Evolutionary conservation across 768 basidiomycete species (phyloP), one percentile per base, ranked within the genome.

Genomic region (Dendrothele bispora): DNA sequence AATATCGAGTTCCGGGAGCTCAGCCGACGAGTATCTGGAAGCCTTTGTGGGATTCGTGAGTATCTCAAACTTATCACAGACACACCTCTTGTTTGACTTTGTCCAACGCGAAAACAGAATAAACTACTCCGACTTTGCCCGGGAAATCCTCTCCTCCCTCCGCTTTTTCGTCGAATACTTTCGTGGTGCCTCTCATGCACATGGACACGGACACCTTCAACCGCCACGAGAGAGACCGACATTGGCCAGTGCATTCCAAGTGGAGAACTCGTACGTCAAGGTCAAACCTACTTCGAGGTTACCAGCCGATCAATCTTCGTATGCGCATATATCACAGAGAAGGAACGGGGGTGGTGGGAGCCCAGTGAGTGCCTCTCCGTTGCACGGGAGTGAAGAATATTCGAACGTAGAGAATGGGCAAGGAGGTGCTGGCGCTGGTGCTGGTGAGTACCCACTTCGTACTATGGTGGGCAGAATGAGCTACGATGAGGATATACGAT

Each of bases 41-140:
- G 26, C 85, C 91, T 2, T 64, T 93, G 17, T 83, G 78, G 81
- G 89, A 93, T 61, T 78, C 76, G 75, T 77, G 36, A 38, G 73
- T 68, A 27, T 22, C 22, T 15, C 46, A 64, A 63, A 64, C 61
- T n/a, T 22, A 67, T 61, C 25, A 14, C 10, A 36, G 35, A 34
- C 30, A 40, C 37, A 12, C 14, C 28, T 22, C 21, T 11, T 12
- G 2, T 12, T 22, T 25, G 21, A 37, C 46, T 51, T 18, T 42
- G n/a, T 6, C 6, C 18, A 6, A 48, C 66, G 6, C 56, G 18
- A 3, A 7, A 43, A 15, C 45, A 70, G 69, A 27, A 67, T 72
- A 46, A 70, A 72, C 50, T 68, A 53, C 49, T 57, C 67, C 68
- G 84, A 86, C 58, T 85, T 86, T 57, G 43, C 61, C 7, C 17